These are phyloP conservation scores for Cladobotryum protrusum DNA, from an alignment of 2,329 filamentous ascomycete species.

Conservation along the genomic window DNA sequence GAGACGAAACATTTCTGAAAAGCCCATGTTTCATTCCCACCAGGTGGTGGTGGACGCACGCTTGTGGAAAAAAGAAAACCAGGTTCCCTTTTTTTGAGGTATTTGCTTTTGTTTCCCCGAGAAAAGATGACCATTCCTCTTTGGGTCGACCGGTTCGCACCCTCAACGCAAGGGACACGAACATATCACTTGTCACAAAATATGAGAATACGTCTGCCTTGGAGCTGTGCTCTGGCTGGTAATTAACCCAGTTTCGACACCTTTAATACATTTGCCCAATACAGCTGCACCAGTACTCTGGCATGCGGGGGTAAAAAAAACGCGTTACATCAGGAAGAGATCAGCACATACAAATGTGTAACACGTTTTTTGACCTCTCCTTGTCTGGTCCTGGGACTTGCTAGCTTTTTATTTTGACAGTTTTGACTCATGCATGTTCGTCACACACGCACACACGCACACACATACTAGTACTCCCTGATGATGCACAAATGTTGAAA, in stretches of 20 bases:
- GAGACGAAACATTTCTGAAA: no score
- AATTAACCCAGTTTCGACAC: no score
- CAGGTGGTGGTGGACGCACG: not conserved
- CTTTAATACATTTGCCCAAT: not conserved
- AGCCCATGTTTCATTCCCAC: conserved; percentile 1
- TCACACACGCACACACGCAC: not conserved
- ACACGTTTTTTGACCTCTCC: no score
- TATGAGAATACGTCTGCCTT: no score
- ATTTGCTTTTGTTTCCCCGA: conserved; percentile 17
- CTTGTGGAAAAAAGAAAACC: not conserved
- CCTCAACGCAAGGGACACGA: conserved; percentile 4
- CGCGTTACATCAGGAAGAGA: no score
- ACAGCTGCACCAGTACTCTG: not conserved
- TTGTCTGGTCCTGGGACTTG: not conserved
- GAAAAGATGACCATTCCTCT: conserved; percentile 16
- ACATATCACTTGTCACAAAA: no score
- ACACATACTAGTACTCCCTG: no score
- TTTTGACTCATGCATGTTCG: no score
- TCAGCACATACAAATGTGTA: no score
- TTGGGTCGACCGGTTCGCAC: not conserved
- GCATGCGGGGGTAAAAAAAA: no score
- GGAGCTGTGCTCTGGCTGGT: no score
- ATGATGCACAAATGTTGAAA: not conserved
- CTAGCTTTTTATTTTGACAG: no score
- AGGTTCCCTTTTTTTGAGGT: not conserved